Evolutionary conservation across 1,284 basidiomycete species (phyloP).

Genomic region (Caloboletus inedulis): DNA sequence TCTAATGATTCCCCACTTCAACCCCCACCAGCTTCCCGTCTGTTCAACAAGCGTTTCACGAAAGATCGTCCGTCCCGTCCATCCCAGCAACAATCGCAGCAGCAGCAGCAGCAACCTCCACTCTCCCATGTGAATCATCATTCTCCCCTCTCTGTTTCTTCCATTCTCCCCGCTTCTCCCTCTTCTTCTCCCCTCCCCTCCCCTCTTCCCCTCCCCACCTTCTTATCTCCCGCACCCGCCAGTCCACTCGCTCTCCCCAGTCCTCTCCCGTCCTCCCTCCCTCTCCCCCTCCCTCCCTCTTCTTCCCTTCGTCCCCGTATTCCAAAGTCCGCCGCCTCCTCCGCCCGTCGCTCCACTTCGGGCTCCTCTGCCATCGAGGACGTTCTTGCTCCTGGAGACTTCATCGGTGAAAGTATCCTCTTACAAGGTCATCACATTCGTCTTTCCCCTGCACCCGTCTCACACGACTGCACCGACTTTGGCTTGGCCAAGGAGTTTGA

Average conservation of each 20-base stretch:
- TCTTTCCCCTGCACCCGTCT: slow-evolving; percentile 41
- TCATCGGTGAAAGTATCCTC: slow-evolving; percentile 60
- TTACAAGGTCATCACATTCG: slow-evolving; percentile 64
- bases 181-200: slow-evolving; percentile 28
- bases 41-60: slow-evolving; percentile 40
- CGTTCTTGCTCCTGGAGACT: slow-evolving; percentile 65
- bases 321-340: slow-evolving; percentile 25
- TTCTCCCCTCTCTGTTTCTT: slow-evolving; percentile 16
- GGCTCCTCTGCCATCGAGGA: slow-evolving; percentile 55
- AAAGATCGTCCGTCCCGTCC: slow-evolving; percentile 35
- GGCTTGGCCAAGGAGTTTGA: slow-evolving; percentile 69
- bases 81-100: slow-evolving; percentile 41
- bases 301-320: slow-evolving; percentile 30
- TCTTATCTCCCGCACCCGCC: slow-evolving; percentile 26
- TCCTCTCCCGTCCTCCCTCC: slow-evolving; percentile 20
- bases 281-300: slow-evolving; percentile 32
- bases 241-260: slow-evolving; percentile 26
- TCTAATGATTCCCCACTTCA: slow-evolving; percentile 43
- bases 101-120: slow-evolving; percentile 32
- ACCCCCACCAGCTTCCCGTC: slow-evolving; percentile 30
- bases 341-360: slow-evolving; percentile 36
- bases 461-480: slow-evolving; percentile 36
- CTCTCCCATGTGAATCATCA: slow-evolving; percentile 12
- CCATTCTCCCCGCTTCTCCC: slow-evolving; percentile 30
- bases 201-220: slow-evolving; percentile 26